Percentiles rank a stretch among this genome's conserved stretches.
These are phyloP conservation scores for Podospora bellae-mahoneyi DNA, from an alignment of 495 filamentous ascomycete species.

Conservation along the genomic window DNA sequence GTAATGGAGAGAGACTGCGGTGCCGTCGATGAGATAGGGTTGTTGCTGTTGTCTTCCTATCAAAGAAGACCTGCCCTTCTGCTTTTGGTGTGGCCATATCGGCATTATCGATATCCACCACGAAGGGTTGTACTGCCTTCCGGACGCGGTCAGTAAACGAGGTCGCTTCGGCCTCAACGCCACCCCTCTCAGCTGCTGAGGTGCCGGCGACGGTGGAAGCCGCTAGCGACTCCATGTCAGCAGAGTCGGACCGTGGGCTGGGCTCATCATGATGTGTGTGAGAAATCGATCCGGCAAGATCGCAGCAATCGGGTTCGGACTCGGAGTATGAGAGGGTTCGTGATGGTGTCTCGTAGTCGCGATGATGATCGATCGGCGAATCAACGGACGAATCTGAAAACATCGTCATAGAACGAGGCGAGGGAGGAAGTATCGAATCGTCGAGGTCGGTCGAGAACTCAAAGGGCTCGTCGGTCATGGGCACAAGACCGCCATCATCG, in stretches of 20 bases:
- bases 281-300: conserved; percentile 9
- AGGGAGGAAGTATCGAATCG: conserved; percentile 39
- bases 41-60: conserved; percentile 19
- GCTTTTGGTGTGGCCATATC: conserved; percentile 42
- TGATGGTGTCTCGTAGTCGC: conserved; percentile 35
- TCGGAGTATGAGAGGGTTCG: conserved; percentile 47
- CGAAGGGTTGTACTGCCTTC: conserved; percentile 4
- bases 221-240: conserved; percentile 33
- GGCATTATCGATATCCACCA: conserved; percentile 21
- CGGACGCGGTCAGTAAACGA: conserved; percentile 5
- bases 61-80: conserved; percentile 29
- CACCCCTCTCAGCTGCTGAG: conserved; percentile 28
- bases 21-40: conserved; percentile 28
- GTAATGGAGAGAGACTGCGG: conserved; percentile 34
- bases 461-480: conserved; percentile 44
- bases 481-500: conserved; percentile 33
- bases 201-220: conserved; percentile 38
- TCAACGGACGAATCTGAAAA: conserved; percentile 42
- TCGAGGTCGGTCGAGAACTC: conserved; percentile 29
- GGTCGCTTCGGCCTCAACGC: conserved; percentile 22
- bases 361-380: conserved; percentile 30
- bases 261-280: conserved; percentile 18
- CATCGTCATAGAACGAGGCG: conserved; percentile 48
- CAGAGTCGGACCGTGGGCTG: conserved; percentile 32
- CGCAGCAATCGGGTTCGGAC: conserved; percentile 40